Evolutionary conservation across 164 flowering plant genomes (phyloP).

Genomic region (Chimonanthus salicifolius): DNA sequence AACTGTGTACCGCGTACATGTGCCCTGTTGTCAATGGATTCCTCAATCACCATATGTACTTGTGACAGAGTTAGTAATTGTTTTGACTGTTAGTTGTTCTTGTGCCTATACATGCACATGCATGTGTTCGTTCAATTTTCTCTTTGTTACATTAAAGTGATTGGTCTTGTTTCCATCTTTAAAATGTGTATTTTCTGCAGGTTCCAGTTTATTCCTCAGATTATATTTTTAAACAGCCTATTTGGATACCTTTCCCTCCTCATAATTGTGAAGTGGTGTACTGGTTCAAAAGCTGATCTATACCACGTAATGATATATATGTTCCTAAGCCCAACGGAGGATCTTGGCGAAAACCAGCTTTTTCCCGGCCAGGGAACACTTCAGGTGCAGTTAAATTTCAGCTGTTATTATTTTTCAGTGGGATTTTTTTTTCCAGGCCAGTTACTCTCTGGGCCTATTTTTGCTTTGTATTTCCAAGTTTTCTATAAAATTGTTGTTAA

Average conservation of each 20-base stretch:
- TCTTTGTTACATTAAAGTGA: too few species aligned
- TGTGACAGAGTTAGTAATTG: too few species aligned
- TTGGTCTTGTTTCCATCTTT: too few species aligned
- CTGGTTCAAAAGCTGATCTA: conserved; percentile 93
- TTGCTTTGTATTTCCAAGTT: not conserved
- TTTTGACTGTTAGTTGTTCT: too few species aligned
- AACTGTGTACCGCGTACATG: too few species aligned
- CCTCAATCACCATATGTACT: too few species aligned
- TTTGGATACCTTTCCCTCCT: conserved; percentile 94
- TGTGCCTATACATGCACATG: too few species aligned
- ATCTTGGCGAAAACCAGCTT: conserved; percentile 95
- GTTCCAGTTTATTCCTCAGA: conserved; percentile 91
- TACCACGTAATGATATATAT: conserved; percentile 95
- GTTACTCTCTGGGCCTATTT: too few species aligned
- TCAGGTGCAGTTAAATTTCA: conserved; percentile 53
- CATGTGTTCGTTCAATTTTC: too few species aligned
- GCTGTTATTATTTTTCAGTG: not conserved
- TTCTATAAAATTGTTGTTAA: not conserved
- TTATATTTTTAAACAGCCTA: conserved; percentile 81
- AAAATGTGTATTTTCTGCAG: conserved; percentile 31
- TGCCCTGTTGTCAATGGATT: too few species aligned
- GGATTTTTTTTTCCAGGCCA: too few species aligned
- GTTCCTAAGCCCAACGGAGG: conserved; percentile 97
- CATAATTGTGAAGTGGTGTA: conserved; percentile 80
- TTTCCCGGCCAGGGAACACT: conserved; percentile 69